Conservation (phyloP, 306 rosid species). For the Calophaca sinica region DNA sequence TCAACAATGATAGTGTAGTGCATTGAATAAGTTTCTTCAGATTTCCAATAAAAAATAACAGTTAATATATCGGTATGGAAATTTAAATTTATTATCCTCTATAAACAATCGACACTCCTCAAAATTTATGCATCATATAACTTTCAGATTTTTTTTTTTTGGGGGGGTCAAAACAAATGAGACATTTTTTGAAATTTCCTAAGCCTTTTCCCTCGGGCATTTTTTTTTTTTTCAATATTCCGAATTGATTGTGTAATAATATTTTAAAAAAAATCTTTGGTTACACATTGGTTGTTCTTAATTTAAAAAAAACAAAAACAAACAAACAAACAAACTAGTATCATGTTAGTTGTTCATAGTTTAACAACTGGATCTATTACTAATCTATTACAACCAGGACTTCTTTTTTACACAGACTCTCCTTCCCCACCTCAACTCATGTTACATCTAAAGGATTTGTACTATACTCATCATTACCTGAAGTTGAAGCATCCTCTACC, state of each 20-base stretch:
- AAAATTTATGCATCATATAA: neutral
- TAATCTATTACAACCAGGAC: too few species aligned
- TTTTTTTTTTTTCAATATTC: neutral
- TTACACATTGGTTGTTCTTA: neutral
- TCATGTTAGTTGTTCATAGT: neutral
- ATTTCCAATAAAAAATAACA: neutral
- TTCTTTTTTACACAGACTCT: neutral
- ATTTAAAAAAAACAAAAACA: too few species aligned
- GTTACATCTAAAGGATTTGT: constrained; percentile 25
- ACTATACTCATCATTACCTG: constrained; percentile 19
- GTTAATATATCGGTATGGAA: neutral
- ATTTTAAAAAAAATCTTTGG: neutral
- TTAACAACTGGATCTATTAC: neutral
- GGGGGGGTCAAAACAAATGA: neutral
- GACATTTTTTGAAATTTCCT: neutral
- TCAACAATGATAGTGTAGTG: too few species aligned
- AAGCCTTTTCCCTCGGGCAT: neutral
- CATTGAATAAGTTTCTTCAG: neutral
- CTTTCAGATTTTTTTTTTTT: too few species aligned
- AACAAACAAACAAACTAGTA: too few species aligned
- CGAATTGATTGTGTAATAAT: neutral
- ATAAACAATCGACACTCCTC: neutral
- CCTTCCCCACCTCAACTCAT: constrained; percentile 17
- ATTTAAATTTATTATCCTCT: neutral
- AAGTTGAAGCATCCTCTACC: constrained; percentile 37